Evolutionary conservation across 1,284 basidiomycete genomes (phyloP), one percentile per base, ranked within the genome.

Genomic region (Apiotrichum sp.): DNA sequence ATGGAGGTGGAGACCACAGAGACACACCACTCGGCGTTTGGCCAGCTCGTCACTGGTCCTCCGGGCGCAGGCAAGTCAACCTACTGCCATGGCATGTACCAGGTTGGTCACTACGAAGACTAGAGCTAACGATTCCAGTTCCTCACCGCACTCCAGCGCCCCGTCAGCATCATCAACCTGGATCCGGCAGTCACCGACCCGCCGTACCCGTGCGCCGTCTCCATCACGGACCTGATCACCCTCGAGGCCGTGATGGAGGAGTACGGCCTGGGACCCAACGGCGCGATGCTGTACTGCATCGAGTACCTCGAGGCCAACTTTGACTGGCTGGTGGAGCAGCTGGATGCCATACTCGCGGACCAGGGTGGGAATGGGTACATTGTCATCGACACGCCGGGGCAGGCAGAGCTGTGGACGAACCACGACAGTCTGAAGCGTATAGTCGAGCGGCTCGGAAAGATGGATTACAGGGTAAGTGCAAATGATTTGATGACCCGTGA

Each of bases 401-500:
- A 99, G 77, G 95, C 98, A 47, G 96, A 99, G 75, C 79, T 99
- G 44, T 92, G 88, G 76, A 98, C 96, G 52, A 97, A 95, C 71
- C 96, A 98, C 69, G 84, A 86, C 38, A 91, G 87, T 72, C 77
- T 95, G 68, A 93, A 87, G 79, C 82, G 80, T 56, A 86, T 93
- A 61, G 81, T 89, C 7, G 81, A 83, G 60, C 86, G 81, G 65
- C 78, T 93, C 61, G 80, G 79, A 52, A 93, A 90, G 76, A 73
- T 80, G 65, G 86, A 87, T n/a, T 92, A 89, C 72, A 80, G 93
- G 77, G 92, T 96, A 74, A 74, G 88, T 82, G 22, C 22, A 22
- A 22, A 22, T 22, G 22, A 22, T 22, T 22, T 22, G 22, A 22
- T 22, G 22, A 22, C 22, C 22, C 22, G 22, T 22, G 22, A 22